Evolutionary conservation across 2,329 filamentous ascomycete species (phyloP).

Genomic region (Apiospora arundinis): DNA sequence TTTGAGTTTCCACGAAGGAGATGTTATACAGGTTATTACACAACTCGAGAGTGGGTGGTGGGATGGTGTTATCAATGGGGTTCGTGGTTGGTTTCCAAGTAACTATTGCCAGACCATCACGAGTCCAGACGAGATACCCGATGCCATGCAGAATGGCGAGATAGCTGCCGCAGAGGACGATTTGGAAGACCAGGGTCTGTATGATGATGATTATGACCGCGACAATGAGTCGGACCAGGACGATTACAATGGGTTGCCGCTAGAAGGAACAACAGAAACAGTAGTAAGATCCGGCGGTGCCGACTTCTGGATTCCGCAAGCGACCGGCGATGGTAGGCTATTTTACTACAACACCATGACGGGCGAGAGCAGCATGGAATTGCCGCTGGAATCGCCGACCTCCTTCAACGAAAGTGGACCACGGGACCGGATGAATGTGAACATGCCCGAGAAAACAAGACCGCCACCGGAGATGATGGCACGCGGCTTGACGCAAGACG

Average conservation of each 20-base stretch:
- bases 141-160: slow-evolving; percentile 61
- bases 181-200: slow-evolving; percentile 66
- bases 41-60: slow-evolving; percentile 99
- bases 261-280: slow-evolving; percentile 64
- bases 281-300: slow-evolving; percentile 77
- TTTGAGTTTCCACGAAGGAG: slow-evolving; percentile 94
- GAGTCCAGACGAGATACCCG: slow-evolving; percentile 74
- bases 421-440: slow-evolving; percentile 85
- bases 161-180: slow-evolving; percentile 65
- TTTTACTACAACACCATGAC: slow-evolving; percentile 99
- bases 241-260: slow-evolving; percentile 65
- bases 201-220: slow-evolving; percentile 71
- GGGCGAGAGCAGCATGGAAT: slow-evolving; percentile 90
- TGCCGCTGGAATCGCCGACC: slow-evolving; percentile 89
- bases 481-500: slow-evolving; percentile 78
- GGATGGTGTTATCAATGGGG: slow-evolving; percentile 97
- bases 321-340: slow-evolving; percentile 87
- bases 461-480: slow-evolving; percentile 92
- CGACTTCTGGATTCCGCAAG: slow-evolving; percentile 98
- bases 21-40: slow-evolving; percentile 98
- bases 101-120: slow-evolving; percentile 94
- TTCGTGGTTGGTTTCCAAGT: slow-evolving; percentile 98
- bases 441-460: slow-evolving; percentile 86
- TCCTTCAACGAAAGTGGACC: slow-evolving; percentile 84
- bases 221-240: slow-evolving; percentile 69